These are phyloP conservation scores for Gynochthodes officinalis DNA, from an alignment of 257 asterid genomes.

Conservation along the genomic window DNA sequence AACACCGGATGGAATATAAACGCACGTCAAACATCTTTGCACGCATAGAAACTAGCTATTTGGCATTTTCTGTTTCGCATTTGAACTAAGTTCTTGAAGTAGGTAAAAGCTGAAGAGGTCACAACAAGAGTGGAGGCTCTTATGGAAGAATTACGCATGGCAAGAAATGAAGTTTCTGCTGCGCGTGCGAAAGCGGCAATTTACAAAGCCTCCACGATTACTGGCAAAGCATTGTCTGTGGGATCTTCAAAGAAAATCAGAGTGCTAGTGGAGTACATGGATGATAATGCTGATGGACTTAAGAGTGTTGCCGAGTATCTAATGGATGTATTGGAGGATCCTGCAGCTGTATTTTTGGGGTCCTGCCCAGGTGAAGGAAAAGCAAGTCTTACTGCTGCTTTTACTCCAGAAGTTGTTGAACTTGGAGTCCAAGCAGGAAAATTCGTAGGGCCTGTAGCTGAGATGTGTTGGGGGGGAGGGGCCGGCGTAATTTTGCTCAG, in stretches of 20 bases:
- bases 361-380: conserved; percentile 75
- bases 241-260: conserved; percentile 59
- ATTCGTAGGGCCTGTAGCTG: conserved; percentile 77
- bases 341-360: conserved; percentile 84
- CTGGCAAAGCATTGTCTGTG: conserved; percentile 44
- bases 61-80: background rate
- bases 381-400: conserved; percentile 79
- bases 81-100: conserved; percentile 25
- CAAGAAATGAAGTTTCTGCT: conserved; percentile 67
- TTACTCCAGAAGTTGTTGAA: conserved; percentile 67
- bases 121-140: conserved; percentile 62
- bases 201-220: conserved; percentile 66
- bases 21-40: background rate
- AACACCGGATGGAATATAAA: background rate
- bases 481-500: conserved; percentile 87
- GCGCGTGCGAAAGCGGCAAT: conserved; percentile 80
- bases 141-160: conserved; percentile 69
- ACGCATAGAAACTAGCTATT: background rate
- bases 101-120: conserved; percentile 94
- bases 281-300: conserved; percentile 69
- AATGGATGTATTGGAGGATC: conserved; percentile 57
- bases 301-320: conserved; percentile 82
- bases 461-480: conserved; percentile 87
- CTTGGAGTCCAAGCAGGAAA: conserved; percentile 87
- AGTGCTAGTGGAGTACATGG: conserved; percentile 84